Base-by-base conservation (phyloP, 371 early-diverging fungal genomes). In the Phascolomyces articulosus region DNA sequence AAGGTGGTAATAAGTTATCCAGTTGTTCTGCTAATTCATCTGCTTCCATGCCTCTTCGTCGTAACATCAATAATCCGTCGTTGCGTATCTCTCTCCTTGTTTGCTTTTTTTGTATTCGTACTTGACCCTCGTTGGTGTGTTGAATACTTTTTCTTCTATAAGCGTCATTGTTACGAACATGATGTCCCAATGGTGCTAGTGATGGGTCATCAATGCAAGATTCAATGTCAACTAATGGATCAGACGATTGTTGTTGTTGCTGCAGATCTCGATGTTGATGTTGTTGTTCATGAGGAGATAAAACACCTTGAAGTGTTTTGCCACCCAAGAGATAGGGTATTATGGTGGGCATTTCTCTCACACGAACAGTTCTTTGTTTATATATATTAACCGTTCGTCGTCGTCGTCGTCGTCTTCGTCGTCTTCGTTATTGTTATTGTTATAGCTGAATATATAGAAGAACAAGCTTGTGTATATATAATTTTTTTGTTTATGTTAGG, bases 161-260 rank as follows among this genome's bases (percentile, higher is more conserved):
- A 11, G 23, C 7, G 10, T 24, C 16, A 53, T 24, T 40, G 40
- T 41, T 47, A 0, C 41, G 47, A 8, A 86, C 80, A 64, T 87
- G 87, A 24, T 67, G 68, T 6, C 87, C 87, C 8, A 87, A 64
- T 10, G 87, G 87, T 9, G 87, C 87, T n/a, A 86, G 71, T 29
- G 71, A 59, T 1, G 87, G 87, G 60, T 85, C 70, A 62, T 87
- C 87, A 54, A 87, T 84, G 68, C 87, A 87, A 9, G 85, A 72
- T 44, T 87, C 87, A 67, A 87, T 87, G 71, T 87, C 87, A 54
- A 80, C 61, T 23, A 84, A 58, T 10, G 58, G 60, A 28, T 67
- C 68, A 15, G 67, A 55, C 28, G 70, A 44, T 16, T 58, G 16
- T 1, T 64, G 68, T n/a, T 67, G 67, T 6, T 71, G 75, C 31